Evolutionary conservation across 176 grass and related monocot species (phyloP).

Genomic region (Otatea glauca): DNA sequence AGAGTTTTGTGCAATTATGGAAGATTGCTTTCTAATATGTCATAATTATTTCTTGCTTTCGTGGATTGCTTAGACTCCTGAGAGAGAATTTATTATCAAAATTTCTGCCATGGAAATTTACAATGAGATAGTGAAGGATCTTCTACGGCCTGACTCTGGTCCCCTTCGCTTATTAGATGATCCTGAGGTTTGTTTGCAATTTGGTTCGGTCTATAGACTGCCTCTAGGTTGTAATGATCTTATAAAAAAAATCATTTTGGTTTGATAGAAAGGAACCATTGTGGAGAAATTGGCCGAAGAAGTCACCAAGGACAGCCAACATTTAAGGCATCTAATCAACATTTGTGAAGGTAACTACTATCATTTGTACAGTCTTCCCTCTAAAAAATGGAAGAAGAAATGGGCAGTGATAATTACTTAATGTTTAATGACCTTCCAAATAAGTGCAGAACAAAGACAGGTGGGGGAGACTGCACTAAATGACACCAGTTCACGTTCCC

Average conservation of each 20-base stretch:
- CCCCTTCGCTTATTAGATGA: conserved; percentile 94
- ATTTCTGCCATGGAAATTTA: conserved; percentile 86
- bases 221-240: neutral
- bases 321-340: conserved; percentile 83
- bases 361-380: neutral
- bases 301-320: conserved; percentile 71
- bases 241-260: conserved; percentile 23
- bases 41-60: conserved; percentile 33
- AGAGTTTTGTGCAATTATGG: neutral
- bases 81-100: conserved; percentile 70
- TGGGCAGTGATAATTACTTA: conserved; percentile 29
- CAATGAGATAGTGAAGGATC: conserved; percentile 96
- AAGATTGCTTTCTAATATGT: conserved; percentile 31
- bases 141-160: conserved; percentile 83
- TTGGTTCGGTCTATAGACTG: neutral
- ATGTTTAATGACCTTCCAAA: conserved; percentile 27
- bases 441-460: conserved; percentile 89
- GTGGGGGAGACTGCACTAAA: conserved; percentile 97
- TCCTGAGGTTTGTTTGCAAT: conserved; percentile 76
- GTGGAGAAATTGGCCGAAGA: conserved; percentile 95
- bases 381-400: conserved; percentile 18
- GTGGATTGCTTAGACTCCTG: conserved; percentile 61
- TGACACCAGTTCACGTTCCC: conserved; percentile 92
- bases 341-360: conserved; percentile 77
- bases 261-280: conserved; percentile 86